Conservation (phyloP, 169 alveolate species). For the Eimeria falciformis region DNA sequence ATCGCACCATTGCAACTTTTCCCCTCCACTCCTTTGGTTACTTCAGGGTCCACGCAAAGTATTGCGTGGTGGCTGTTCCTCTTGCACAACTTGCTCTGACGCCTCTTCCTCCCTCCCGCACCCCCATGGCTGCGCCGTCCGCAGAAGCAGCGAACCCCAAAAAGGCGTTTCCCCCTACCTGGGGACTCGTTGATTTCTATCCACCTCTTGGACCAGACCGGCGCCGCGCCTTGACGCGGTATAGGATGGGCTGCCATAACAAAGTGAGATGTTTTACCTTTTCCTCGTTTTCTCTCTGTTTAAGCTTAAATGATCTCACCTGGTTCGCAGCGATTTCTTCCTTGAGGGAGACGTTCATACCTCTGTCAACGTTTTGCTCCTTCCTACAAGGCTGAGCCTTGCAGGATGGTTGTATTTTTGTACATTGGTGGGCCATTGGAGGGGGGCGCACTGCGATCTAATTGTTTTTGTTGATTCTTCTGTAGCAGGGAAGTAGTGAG, state of each 20-base stretch:
- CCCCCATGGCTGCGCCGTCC: slow-evolving; percentile 6
- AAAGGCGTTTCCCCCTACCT: slow-evolving; percentile 30
- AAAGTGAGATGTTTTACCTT: slow-evolving; percentile 38
- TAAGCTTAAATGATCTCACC: no score
- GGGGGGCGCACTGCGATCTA: no score
- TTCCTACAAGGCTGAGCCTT: no score
- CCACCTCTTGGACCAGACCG: slow-evolving; percentile 71
- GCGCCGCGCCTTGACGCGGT: slow-evolving; percentile 76
- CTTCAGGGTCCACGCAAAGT: slow-evolving; percentile 75
- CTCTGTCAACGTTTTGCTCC: no score
- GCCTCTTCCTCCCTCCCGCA: slow-evolving; percentile 44
- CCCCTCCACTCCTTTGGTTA: not conserved
- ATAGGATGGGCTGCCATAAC: slow-evolving; percentile 74
- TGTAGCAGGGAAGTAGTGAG: not conserved
- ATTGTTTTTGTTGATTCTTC: not conserved
- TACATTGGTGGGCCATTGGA: no score
- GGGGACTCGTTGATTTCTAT: slow-evolving; percentile 67
- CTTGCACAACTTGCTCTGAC: slow-evolving; percentile 72
- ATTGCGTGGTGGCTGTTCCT: slow-evolving; percentile 75
- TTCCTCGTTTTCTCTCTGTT: no score
- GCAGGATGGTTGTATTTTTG: no score
- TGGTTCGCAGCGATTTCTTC: no score
- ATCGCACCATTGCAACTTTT: not conserved
- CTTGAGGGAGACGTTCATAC: no score
- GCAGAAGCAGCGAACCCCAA: slow-evolving; percentile 14